Percentiles rank a stretch among this genome's conserved stretches.
Evolutionary conservation across 2,329 filamentous ascomycete genomes (phyloP).

Genomic region (Aspergillus felis): DNA sequence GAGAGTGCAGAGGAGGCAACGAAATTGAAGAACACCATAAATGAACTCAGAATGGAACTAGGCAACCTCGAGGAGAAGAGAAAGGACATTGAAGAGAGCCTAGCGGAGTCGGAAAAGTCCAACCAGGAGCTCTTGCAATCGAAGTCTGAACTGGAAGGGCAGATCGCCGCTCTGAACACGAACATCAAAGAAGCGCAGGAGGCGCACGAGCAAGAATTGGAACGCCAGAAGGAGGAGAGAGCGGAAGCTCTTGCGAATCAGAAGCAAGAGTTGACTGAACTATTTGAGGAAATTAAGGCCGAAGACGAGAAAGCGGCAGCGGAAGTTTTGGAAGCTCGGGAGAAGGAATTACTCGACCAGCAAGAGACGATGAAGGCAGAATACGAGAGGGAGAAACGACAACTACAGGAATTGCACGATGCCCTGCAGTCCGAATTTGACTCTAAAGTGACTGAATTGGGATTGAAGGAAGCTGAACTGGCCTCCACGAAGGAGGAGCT

Average conservation of each 20-base stretch:
- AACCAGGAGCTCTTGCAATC: conserved; percentile 43
- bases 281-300: conserved; percentile 45
- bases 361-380: conserved; percentile 31
- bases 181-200: conserved; percentile 41
- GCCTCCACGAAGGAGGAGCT: conserved; percentile 31
- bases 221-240: conserved; percentile 30
- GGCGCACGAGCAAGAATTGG: conserved; percentile 40
- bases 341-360: conserved; percentile 43
- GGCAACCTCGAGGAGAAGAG: conserved; percentile 49
- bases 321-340: conserved; percentile 34
- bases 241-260: conserved; percentile 37
- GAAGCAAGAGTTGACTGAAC: conserved; percentile 44
- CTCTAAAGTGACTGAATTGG: conserved; percentile 31
- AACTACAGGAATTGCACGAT: conserved; percentile 35
- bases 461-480: conserved; percentile 22
- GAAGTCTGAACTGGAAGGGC: conserved; percentile 43
- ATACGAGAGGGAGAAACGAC: conserved; percentile 36
- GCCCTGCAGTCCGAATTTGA: conserved; percentile 36
- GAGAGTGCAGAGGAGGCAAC: conserved; percentile 49
- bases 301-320: conserved; percentile 40
- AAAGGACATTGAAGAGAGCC: conserved; percentile 48
- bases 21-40: conserved; percentile 41
- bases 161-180: conserved; percentile 36
- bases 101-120: conserved; percentile 42
- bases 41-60: conserved; percentile 49